phyloP scores from a whole-genome alignment of 176 grass and related monocot species.

The Eremochloa ophiuroides region DNA sequence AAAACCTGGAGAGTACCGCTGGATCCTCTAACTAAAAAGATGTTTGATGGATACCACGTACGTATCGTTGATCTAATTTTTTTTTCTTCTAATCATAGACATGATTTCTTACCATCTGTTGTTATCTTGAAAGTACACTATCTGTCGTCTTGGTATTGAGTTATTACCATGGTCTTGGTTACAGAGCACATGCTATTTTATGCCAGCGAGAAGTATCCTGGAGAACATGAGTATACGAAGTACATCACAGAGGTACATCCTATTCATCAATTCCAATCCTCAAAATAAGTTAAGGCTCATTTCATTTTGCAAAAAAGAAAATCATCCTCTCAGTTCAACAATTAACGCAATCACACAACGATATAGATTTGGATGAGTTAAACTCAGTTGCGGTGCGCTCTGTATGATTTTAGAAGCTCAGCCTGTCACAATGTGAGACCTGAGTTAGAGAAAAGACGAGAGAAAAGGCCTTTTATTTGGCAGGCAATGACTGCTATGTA shows the following conservation, averaged over 20 bases:
- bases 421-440: background rate
- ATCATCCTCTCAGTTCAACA: background rate
- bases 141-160: constrained; percentile 6
- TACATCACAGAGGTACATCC: constrained; percentile 83
- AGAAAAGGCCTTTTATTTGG: background rate
- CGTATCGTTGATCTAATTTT: too few relatives aligned
- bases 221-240: constrained; percentile 83
- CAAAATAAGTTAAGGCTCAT: too few relatives aligned
- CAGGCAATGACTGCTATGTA: too few relatives aligned
- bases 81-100: background rate
- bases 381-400: background rate
- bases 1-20: too few relatives aligned
- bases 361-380: background rate
- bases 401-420: background rate
- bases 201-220: constrained; percentile 98
- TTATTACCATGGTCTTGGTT: constrained; percentile 29
- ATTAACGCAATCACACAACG: background rate
- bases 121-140: background rate
- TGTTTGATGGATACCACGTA: background rate
- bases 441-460: background rate
- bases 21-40: background rate
- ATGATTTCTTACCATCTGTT: background rate
- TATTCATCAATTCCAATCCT: constrained; percentile 1
- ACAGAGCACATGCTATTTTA: constrained; percentile 99
- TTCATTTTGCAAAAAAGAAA: background rate